These are phyloP conservation scores for Macadamia tetraphylla DNA, from an alignment of 164 flowering plant genomes.

Conservation along the genomic window DNA sequence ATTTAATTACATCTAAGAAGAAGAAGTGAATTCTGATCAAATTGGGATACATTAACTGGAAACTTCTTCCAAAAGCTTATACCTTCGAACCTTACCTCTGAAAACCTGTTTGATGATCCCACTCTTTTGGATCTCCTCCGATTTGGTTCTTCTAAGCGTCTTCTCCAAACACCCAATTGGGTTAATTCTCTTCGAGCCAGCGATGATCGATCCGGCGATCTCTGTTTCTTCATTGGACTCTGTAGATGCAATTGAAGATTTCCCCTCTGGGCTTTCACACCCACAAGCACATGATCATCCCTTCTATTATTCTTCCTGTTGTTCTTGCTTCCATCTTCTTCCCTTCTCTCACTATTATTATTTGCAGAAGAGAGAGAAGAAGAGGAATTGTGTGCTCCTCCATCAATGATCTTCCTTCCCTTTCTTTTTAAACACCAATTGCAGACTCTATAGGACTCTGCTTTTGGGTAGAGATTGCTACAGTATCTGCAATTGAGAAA, in stretches of 20 bases:
- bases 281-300: neutral
- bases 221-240: constrained; percentile 12
- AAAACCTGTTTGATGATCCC: constrained; percentile 11
- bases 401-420: constrained; percentile 9
- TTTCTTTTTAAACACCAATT: constrained; percentile 29
- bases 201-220: constrained; percentile 5
- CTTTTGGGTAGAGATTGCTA: constrained; percentile 32
- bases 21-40: no score
- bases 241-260: constrained; percentile 9
- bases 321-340: neutral
- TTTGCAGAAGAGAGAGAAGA: neutral
- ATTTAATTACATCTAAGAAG: no score
- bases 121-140: constrained; percentile 15
- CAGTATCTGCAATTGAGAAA: constrained; percentile 19
- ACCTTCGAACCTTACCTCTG: constrained; percentile 27
- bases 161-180: constrained; percentile 3
- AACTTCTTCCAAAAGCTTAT: constrained; percentile 31
- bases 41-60: constrained; percentile 4
- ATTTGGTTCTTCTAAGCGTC: constrained; percentile 17
- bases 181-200: neutral
- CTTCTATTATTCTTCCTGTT: neutral
- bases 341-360: neutral
- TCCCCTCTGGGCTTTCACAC: constrained; percentile 11
- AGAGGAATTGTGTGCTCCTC: constrained; percentile 2
- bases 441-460: constrained; percentile 18